These are phyloP conservation scores for Botrytis paeoniae DNA, from an alignment of 2,329 filamentous ascomycete species.

Conservation along the genomic window DNA sequence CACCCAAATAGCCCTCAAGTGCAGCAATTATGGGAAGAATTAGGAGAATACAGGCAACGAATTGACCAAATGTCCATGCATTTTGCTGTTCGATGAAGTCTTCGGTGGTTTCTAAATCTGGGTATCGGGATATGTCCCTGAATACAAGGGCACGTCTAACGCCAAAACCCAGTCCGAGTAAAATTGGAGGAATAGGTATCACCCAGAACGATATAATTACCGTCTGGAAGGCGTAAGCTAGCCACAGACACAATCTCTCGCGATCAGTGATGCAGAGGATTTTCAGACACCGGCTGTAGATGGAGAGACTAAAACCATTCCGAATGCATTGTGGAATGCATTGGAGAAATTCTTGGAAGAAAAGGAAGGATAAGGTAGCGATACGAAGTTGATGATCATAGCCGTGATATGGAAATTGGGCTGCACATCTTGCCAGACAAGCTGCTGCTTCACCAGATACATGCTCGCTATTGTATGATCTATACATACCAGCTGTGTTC, in stretches of 20 bases:
- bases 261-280: not conserved
- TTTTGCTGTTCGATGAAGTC: constrained; percentile 8
- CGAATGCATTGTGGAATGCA: not conserved
- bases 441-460: constrained; percentile 2
- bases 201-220: not conserved
- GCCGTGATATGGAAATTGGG: not conserved
- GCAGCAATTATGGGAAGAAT: constrained; percentile 1
- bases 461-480: not conserved
- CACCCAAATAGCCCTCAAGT: constrained; percentile 6
- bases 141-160: not conserved
- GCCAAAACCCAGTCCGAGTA: not conserved
- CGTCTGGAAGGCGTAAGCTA: constrained; percentile 4
- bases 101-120: not conserved
- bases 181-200: not conserved
- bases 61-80: constrained; percentile 14
- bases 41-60: constrained; percentile 7
- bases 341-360: constrained; percentile 7
- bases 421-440: not conserved
- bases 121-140: not conserved
- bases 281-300: not conserved
- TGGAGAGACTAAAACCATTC: not conserved
- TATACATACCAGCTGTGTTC: constrained; percentile 1
- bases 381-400: constrained; percentile 3
- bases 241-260: not conserved
- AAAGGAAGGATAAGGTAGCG: not conserved